A percentile compares a stretch with the other conserved stretches of the same genome.
These are phyloP conservation scores for Pisolithus tinctorius DNA, from an alignment of 768 basidiomycete genomes.

Conservation along the genomic window DNA sequence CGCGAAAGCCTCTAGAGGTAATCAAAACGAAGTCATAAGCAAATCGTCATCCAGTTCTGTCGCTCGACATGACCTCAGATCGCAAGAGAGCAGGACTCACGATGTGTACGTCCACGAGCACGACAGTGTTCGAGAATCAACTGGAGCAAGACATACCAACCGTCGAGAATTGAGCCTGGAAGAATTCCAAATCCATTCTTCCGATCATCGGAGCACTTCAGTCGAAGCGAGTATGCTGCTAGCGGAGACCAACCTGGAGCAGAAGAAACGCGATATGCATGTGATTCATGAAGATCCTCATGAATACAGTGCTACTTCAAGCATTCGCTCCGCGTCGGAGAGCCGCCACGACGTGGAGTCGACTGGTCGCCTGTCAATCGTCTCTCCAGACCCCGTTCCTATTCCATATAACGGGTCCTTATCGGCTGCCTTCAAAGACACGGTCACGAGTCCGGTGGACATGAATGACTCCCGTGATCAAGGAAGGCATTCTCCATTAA, in stretches of 20 bases:
- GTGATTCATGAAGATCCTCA: constrained; percentile 23
- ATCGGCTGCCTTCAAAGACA: constrained; percentile 23
- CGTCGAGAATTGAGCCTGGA: constrained; percentile 5
- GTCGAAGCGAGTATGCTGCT: constrained; percentile 13
- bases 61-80: constrained; percentile 5
- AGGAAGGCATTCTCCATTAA: constrained; percentile 5
- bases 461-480: constrained; percentile 3
- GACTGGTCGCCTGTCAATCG: constrained; percentile 20
- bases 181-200: constrained; percentile 8
- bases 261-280: constrained; percentile 22
- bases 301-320: constrained; percentile 12
- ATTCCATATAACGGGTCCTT: constrained; percentile 37
- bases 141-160: constrained; percentile 10
- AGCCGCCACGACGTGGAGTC: constrained; percentile 19
- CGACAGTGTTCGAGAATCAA: constrained; percentile 4
- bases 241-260: constrained; percentile 12
- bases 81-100: constrained; percentile 8
- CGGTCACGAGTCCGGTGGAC: constrained; percentile 29
- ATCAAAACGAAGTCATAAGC: not conserved
- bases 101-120: constrained; percentile 16
- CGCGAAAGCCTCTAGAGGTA: constrained; percentile 7
- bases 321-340: constrained; percentile 11
- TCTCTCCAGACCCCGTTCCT: constrained; percentile 40
- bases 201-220: constrained; percentile 10
- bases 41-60: constrained; percentile 12